phyloP scores from a whole-genome alignment of 2,329 filamentous ascomycete species.

The Gyromitra esculenta region DNA sequence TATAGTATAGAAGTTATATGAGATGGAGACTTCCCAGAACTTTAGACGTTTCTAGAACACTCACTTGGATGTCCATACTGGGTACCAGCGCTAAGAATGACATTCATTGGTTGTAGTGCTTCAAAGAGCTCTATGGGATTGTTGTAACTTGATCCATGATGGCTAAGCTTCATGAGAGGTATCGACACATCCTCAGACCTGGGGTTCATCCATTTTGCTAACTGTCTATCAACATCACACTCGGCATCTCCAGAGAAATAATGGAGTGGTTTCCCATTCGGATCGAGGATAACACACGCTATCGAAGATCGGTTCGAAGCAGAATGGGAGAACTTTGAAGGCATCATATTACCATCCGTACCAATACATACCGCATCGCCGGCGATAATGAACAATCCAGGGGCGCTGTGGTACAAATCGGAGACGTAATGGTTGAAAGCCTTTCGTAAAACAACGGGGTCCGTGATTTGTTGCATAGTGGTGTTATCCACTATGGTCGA shows the following conservation, averaged over 20 bases:
- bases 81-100: constrained; percentile 18
- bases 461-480: neutral
- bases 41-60: neutral
- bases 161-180: constrained; percentile 45
- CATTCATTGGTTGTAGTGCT: neutral
- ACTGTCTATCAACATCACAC: constrained; percentile 4
- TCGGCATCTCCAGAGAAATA: constrained; percentile 49
- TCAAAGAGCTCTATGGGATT: constrained; percentile 22
- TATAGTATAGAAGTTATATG: neutral
- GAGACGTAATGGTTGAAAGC: neutral
- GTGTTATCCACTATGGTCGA: neutral
- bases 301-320: neutral
- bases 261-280: neutral
- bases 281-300: neutral
- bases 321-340: neutral
- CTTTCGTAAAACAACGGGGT: neutral
- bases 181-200: neutral
- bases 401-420: neutral
- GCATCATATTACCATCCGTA: neutral
- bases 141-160: constrained; percentile 42
- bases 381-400: neutral
- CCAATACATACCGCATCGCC: neutral
- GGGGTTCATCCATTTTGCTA: constrained; percentile 27
- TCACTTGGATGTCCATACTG: constrained; percentile 21
- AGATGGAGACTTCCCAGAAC: too few relatives aligned